Base-by-base conservation (phyloP, 2,329 filamentous ascomycete species). In the Aspergillus versicolor region DNA sequence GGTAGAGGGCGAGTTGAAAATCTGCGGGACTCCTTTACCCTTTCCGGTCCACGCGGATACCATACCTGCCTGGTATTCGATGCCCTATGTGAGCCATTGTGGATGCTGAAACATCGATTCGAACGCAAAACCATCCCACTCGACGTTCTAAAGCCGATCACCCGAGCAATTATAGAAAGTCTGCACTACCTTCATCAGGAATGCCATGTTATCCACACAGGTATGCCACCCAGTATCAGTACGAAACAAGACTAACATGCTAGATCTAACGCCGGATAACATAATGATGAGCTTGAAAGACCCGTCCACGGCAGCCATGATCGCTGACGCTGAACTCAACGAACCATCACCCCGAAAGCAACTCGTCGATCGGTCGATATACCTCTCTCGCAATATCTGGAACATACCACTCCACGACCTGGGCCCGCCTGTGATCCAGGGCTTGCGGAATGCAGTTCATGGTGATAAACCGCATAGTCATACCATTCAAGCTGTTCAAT, bases 261-360 rank as follows among this genome's bases (percentile, higher is more conserved):
- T 48, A 65, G 73, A 77, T 63, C 67, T 77, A 19, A 77, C 76
- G 51, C 67, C 73, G 0, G 68, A 75, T 57, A 77, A 77, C 57
- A 73, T 77, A 27, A 63, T 77, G 46, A 58, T 73, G 56, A 58
- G 63, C 6, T 58, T 72, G 1, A 56, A 61, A 9, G 60, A 68
- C 43, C 60, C 61, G 19, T 65, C 63, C n/a, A 58, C 63, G 37
- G 61, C 70, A 21, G 60, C 69, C 22, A 46, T 52, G 5, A 62
- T 67, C 58, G 63, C 64, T 9, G 59, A 62, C 40, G 56, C 65
- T 46, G 61, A 70, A 47, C 53, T 65, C 27, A 62, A 66, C 12
- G 53, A 65, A 45, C 67, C 66, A 4, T 59, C 62, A 15, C 63
- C 68, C 21, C 63, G 63, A 17, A 71, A 71, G 38, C 46, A 58